Conservation (phyloP, 371 early-diverging fungal genomes). For the Ordospora pajunii region DNA sequence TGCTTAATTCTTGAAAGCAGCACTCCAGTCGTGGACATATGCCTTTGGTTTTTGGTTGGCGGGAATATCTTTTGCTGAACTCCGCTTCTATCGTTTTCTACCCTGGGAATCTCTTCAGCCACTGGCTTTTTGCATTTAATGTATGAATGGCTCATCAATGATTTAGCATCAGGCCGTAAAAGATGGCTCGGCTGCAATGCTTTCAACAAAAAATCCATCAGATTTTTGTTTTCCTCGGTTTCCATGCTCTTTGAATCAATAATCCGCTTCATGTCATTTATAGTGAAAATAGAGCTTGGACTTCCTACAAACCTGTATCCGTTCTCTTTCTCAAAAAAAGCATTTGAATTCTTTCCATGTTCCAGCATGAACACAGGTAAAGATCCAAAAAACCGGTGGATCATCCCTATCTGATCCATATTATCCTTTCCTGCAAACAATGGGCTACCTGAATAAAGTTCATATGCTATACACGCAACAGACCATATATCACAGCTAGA, state of each 20-base stretch:
- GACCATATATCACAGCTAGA: slow-evolving; percentile 90
- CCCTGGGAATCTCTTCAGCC: background rate
- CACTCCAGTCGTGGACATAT: background rate
- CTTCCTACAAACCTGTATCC: slow-evolving; percentile 7
- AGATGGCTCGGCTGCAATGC: slow-evolving; percentile 37
- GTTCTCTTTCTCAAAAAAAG: slow-evolving; percentile 47
- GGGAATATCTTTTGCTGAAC: background rate
- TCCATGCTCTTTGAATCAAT: slow-evolving; percentile 4
- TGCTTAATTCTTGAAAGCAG: background rate
- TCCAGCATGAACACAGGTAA: slow-evolving; percentile 46
- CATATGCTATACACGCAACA: slow-evolving; percentile 70
- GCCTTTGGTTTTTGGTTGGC: slow-evolving; percentile 6
- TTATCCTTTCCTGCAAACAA: slow-evolving; percentile 84
- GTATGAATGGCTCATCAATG: slow-evolving; percentile 16
- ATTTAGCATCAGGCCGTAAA: background rate
- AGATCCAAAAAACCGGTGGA: slow-evolving; percentile 56
- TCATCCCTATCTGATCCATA: slow-evolving; percentile 74
- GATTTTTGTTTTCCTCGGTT: slow-evolving; percentile 1
- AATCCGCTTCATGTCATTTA: slow-evolving; percentile 19
- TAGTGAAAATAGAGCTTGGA: background rate
- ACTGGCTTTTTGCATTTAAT: background rate
- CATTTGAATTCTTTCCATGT: slow-evolving; percentile 30
- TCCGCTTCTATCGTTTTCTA: background rate
- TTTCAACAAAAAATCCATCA: slow-evolving; percentile 14
- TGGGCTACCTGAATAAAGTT: slow-evolving; percentile 67